Evolutionary conservation across 805 yeast genomes (phyloP).

Genomic region (Zygoascus ofunaensis): DNA sequence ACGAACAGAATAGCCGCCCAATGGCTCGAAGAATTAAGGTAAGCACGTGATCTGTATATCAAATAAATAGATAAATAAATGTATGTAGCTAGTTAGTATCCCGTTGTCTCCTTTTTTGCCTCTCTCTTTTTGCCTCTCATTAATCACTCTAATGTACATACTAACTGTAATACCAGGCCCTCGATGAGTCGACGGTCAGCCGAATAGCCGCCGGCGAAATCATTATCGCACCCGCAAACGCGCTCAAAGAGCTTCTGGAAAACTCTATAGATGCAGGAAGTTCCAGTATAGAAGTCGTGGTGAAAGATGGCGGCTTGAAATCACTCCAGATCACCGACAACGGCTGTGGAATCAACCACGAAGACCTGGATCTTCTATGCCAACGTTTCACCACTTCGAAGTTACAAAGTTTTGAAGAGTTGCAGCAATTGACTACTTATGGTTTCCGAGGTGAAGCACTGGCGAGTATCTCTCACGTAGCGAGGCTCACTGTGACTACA

Average conservation of each 20-base stretch:
- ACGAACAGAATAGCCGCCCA: too few relatives aligned
- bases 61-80: too few relatives aligned
- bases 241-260: constrained; percentile 85
- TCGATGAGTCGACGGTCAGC: constrained; percentile 69
- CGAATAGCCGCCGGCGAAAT: constrained; percentile 97
- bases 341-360: constrained; percentile 65
- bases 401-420: constrained; percentile 62
- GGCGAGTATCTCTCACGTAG: constrained; percentile 85
- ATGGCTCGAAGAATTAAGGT: too few relatives aligned
- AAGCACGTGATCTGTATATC: too few relatives aligned
- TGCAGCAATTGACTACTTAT: constrained; percentile 61
- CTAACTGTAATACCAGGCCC: too few relatives aligned
- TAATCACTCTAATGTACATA: too few relatives aligned
- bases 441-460: constrained; percentile 97
- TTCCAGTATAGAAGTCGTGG: constrained; percentile 62
- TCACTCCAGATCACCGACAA: constrained; percentile 81
- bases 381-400: constrained; percentile 91
- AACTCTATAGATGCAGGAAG: constrained; percentile 85
- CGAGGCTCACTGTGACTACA: constrained; percentile 72
- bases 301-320: constrained; percentile 90
- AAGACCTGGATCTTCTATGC: constrained; percentile 73
- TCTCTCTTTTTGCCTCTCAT: too few relatives aligned
- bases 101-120: too few relatives aligned
- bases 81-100: too few relatives aligned
- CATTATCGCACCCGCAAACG: constrained; percentile 87